A percentile compares a stretch with the other conserved stretches of the same genome.
Evolutionary conservation across 2,329 filamentous ascomycete species (phyloP).

Genomic region (Podosphaera aphanis): DNA sequence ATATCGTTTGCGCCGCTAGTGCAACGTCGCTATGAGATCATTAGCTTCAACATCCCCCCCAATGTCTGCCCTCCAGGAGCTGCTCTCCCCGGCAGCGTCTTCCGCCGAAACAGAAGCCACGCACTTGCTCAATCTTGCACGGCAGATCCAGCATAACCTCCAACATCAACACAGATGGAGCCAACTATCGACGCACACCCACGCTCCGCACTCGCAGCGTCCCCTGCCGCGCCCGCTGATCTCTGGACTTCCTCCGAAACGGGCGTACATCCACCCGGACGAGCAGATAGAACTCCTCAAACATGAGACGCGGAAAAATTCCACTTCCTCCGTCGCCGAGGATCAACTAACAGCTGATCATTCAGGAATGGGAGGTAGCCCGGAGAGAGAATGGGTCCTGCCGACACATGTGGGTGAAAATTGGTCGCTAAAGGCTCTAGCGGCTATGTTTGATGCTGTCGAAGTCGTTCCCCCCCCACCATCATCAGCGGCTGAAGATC

Average conservation of each 20-base stretch:
- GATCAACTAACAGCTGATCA: conserved; percentile 20
- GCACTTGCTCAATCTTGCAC: conserved; percentile 26
- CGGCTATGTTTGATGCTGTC: conserved; percentile 22
- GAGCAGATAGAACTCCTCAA: conserved; percentile 55
- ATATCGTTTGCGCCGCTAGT: too few relatives aligned
- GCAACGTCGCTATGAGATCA: not conserved
- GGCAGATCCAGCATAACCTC: conserved; percentile 45
- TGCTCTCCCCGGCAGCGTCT: conserved; percentile 11
- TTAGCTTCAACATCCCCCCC: not conserved
- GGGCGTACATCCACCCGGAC: conserved; percentile 59
- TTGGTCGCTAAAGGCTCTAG: conserved; percentile 43
- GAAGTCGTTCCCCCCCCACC: not conserved
- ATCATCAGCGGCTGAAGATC: conserved; percentile 3
- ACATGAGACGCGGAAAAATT: conserved; percentile 23
- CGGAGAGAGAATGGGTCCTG: conserved; percentile 53
- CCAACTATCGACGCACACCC: conserved; percentile 28
- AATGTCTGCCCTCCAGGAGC: conserved; percentile 8
- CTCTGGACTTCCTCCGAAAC: conserved; percentile 46
- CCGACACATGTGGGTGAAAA: conserved; percentile 51
- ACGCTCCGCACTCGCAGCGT: conserved; percentile 19
- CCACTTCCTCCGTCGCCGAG: conserved; percentile 17
- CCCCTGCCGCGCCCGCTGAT: conserved; percentile 37
- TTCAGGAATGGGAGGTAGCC: conserved; percentile 5
- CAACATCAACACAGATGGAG: conserved; percentile 57
- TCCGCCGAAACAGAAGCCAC: conserved; percentile 9